phyloP scores from a whole-genome alignment of 2,329 filamentous ascomycete species.

The Ambrosiella xylebori region DNA sequence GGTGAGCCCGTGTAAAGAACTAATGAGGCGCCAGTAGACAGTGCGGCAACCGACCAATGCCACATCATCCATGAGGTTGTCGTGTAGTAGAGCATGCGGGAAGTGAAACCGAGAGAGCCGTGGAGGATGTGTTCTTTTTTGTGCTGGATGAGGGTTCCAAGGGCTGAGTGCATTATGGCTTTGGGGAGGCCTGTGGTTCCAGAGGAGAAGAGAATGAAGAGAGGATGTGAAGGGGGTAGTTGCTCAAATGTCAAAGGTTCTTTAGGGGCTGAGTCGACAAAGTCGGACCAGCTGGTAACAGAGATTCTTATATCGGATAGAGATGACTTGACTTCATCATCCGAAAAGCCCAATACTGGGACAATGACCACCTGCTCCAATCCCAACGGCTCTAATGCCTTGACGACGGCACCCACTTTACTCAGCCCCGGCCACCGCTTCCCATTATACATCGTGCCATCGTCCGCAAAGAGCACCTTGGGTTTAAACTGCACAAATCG shows the following conservation, averaged over 20 bases:
- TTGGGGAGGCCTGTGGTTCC: slow-evolving; percentile 81
- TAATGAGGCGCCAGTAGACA: slow-evolving; percentile 67
- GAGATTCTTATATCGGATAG: slow-evolving; percentile 24
- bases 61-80: slow-evolving; percentile 99
- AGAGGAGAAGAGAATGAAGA: slow-evolving; percentile 87
- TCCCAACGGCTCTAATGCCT: slow-evolving; percentile 38
- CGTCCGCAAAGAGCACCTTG: slow-evolving; percentile 68
- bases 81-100: slow-evolving; percentile 80
- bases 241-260: slow-evolving; percentile 50
- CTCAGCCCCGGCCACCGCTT: slow-evolving; percentile 65
- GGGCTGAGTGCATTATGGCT: slow-evolving; percentile 80
- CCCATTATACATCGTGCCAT: slow-evolving; percentile 78
- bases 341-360: slow-evolving; percentile 24
- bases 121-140: slow-evolving; percentile 92
- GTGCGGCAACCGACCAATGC: slow-evolving; percentile 84
- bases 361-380: slow-evolving; percentile 61
- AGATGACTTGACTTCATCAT: slow-evolving; percentile 22
- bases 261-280: slow-evolving; percentile 21
- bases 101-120: slow-evolving; percentile 55
- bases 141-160: slow-evolving; percentile 84
- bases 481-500: slow-evolving; percentile 73
- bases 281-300: slow-evolving; percentile 17
- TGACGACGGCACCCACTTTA: slow-evolving; percentile 65
- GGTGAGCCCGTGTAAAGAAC: slow-evolving; percentile 87
- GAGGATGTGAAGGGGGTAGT: slow-evolving; percentile 67